Conservation (phyloP, 768 basidiomycete genomes). For the Xerocomus spinulosus region DNA sequence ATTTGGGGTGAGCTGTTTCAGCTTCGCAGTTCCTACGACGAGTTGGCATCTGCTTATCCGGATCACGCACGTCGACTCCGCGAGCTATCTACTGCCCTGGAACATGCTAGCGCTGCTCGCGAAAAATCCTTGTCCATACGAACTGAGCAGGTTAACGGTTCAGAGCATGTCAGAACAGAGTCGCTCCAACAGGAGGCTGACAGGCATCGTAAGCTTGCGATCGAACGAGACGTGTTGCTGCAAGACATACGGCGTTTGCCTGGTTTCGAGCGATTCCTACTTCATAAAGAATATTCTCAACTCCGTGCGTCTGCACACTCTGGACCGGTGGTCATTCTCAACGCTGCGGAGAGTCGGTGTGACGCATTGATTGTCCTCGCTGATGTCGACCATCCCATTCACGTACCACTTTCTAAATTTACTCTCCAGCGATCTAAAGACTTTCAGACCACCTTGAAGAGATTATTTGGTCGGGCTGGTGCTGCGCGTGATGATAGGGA, state of each 20-base stretch:
- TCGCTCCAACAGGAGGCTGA: neutral
- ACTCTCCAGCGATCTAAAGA: neutral
- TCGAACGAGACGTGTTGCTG: neutral
- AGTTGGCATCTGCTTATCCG: constrained; percentile 1
- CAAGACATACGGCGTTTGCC: neutral
- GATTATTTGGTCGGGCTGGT: neutral
- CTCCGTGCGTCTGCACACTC: neutral
- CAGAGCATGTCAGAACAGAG: neutral
- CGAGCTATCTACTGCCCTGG: too few relatives aligned
- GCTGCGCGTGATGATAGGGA: neutral
- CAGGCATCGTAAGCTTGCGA: neutral
- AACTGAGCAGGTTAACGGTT: neutral
- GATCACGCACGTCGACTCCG: constrained; percentile 1
- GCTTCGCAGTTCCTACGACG: constrained; percentile 8
- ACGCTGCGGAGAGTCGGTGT: neutral
- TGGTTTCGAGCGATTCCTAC: neutral
- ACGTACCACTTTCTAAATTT: neutral
- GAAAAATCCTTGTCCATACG: neutral
- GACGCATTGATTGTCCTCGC: constrained; percentile 1
- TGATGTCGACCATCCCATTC: neutral
- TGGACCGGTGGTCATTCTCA: neutral
- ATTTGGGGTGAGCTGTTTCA: constrained; percentile 12
- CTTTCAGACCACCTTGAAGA: neutral
- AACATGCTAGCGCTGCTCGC: neutral
- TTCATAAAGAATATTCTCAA: too few relatives aligned